Evolutionary conservation across 176 grass and related monocot species (phyloP).

Genomic region (Musa schizocarpa): DNA sequence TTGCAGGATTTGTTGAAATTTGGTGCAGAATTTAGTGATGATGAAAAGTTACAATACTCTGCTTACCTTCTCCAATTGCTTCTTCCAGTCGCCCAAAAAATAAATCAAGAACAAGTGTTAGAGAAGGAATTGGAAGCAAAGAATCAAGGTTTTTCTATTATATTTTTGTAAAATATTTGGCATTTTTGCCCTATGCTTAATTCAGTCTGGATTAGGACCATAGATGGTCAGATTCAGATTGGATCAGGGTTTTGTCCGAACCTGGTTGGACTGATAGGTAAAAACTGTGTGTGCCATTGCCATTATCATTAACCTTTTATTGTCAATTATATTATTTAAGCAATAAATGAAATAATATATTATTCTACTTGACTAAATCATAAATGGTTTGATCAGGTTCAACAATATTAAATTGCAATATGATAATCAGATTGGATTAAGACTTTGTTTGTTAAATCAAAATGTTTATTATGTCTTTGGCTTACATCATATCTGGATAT

Average conservation of each 20-base stretch:
- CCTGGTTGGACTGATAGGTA: too few species aligned
- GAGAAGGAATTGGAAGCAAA: constrained; percentile 9
- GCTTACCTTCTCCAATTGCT: constrained; percentile 3
- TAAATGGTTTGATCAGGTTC: too few species aligned
- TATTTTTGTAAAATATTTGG: neutral
- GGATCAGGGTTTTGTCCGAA: neutral
- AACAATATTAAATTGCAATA: neutral
- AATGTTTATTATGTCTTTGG: neutral
- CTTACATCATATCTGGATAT: neutral
- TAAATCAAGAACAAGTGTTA: constrained; percentile 1
- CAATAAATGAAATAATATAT: too few species aligned
- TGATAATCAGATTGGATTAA: neutral
- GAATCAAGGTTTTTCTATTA: neutral
- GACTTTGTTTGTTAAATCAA: neutral
- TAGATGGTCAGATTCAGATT: neutral
- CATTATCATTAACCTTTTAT: too few species aligned
- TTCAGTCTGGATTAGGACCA: neutral
- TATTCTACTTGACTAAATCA: too few species aligned
- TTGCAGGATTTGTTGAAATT: constrained; percentile 1
- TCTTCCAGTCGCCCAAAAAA: constrained; percentile 1
- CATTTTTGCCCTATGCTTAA: neutral
- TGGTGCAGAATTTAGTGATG: neutral
- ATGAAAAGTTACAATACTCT: constrained; percentile 2
- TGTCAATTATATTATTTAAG: too few species aligned
- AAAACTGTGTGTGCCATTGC: too few species aligned